Evolutionary conservation across 2,329 filamentous ascomycete genomes (phyloP).

Genomic region (Neonectria coccinea): DNA sequence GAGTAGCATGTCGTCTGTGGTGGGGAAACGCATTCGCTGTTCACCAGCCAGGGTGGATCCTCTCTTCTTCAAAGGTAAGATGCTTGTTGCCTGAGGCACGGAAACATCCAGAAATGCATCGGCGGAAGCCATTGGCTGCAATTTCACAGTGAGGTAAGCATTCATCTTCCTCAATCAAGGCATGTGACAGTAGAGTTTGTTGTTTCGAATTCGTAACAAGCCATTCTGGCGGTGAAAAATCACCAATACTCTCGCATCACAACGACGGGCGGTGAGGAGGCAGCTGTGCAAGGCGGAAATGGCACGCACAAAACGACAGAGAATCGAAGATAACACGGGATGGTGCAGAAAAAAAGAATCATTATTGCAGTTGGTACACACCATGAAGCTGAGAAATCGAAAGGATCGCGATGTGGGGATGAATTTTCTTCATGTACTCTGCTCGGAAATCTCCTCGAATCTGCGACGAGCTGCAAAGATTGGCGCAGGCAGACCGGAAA

Average conservation of each 20-base stretch:
- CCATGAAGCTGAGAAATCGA: constrained; percentile 25
- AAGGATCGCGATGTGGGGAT: constrained; percentile 11
- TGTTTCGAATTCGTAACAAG: background rate
- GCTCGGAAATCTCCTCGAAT: constrained; percentile 2
- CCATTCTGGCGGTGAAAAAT: constrained; percentile 10
- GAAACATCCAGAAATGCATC: background rate
- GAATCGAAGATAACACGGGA: background rate
- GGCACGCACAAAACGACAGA: background rate
- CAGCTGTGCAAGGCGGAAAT: background rate
- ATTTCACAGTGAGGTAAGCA: background rate
- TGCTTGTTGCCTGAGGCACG: background rate
- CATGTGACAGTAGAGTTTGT: background rate
- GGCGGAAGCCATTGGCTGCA: background rate
- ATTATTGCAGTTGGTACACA: constrained; percentile 22
- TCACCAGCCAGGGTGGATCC: no score
- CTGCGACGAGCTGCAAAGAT: background rate
- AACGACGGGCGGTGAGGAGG: constrained; percentile 14
- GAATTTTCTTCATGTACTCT: constrained; percentile 15
- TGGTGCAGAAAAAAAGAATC: constrained; percentile 21
- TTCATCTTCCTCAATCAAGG: background rate
- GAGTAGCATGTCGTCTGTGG: background rate
- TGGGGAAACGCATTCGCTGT: no score
- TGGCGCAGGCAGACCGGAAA: constrained; percentile 15
- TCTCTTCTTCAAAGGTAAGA: background rate
- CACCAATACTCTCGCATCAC: constrained; percentile 7